phyloP scores from a whole-genome alignment of 768 basidiomycete species.

The Auricularia sp. region DNA sequence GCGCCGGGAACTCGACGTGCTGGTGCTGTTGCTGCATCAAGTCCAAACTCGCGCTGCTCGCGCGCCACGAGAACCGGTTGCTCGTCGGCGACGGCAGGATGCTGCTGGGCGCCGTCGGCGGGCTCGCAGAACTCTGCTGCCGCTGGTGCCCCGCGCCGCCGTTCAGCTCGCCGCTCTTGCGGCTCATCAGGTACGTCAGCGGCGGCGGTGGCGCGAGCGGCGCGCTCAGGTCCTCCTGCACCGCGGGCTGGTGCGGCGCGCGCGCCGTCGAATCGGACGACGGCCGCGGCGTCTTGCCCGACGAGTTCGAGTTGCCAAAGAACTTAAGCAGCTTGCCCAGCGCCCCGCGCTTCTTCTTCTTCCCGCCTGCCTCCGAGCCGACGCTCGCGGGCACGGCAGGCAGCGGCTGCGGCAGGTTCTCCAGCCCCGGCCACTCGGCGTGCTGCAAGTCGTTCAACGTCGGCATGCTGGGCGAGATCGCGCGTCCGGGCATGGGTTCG shows the following conservation, averaged over 20 bases:
- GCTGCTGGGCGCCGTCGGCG: conserved; percentile 67
- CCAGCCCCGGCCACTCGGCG: not conserved
- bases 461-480: not conserved
- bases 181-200: conserved; percentile 69
- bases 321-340: conserved; percentile 74
- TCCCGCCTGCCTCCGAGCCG: not conserved
- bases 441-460: not conserved
- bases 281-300: conserved; percentile 10
- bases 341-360: conserved; percentile 59
- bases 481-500: not conserved
- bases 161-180: conserved; percentile 18
- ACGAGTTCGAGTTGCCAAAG: conserved; percentile 41
- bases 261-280: not conserved
- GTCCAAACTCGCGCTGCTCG: conserved; percentile 5
- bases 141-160: conserved; percentile 14
- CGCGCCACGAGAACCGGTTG: conserved; percentile 23
- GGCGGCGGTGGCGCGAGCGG: conserved; percentile 88
- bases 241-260: not conserved
- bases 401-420: not conserved
- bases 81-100: conserved; percentile 66
- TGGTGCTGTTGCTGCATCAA: not conserved
- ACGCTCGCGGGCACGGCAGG: not conserved
- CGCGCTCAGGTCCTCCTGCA: not conserved
- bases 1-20: conserved; percentile 6
- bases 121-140: conserved; percentile 12